phyloP scores from a whole-genome alignment of 768 basidiomycete species.

The Lactifluus pinguis region DNA sequence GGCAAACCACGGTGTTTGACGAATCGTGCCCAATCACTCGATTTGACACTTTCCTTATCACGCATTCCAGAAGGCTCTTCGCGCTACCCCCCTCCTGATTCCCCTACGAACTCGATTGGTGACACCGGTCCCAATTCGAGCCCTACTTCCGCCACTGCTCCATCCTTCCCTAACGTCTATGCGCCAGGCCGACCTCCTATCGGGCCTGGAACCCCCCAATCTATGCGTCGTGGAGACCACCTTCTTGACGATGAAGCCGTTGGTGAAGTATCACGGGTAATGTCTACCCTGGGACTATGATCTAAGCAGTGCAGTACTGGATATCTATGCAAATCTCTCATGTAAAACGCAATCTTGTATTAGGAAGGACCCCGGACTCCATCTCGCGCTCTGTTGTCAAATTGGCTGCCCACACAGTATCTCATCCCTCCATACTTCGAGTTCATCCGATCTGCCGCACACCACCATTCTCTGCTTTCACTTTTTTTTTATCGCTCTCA shows the following conservation, averaged over 20 bases:
- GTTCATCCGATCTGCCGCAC: constrained; percentile 7
- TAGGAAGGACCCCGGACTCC: constrained; percentile 20
- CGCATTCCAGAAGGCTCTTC: constrained; percentile 64
- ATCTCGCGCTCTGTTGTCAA: constrained; percentile 8
- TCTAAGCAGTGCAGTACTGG: not conserved
- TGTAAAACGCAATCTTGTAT: constrained; percentile 18
- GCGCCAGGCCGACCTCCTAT: constrained; percentile 35
- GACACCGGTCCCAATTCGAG: constrained; percentile 72
- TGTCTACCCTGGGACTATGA: constrained; percentile 42
- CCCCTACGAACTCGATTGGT: constrained; percentile 68
- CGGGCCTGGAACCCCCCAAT: constrained; percentile 22
- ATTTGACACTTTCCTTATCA: constrained; percentile 77
- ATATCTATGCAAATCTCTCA: constrained; percentile 14
- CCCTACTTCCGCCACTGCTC: constrained; percentile 68
- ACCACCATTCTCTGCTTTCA: constrained; percentile 12
- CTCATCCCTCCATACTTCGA: constrained; percentile 12
- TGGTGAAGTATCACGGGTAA: constrained; percentile 69
- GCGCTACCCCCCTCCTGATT: constrained; percentile 60
- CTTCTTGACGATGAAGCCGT: constrained; percentile 46
- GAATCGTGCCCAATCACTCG: constrained; percentile 84
- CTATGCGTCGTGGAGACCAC: constrained; percentile 24
- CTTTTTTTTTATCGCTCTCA: constrained; percentile 14
- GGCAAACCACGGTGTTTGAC: constrained; percentile 72
- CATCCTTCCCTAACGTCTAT: constrained; percentile 81
- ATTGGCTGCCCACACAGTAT: constrained; percentile 7